phyloP scores from a whole-genome alignment of 2,329 filamentous ascomycete species.

The Penicillium sp. region DNA sequence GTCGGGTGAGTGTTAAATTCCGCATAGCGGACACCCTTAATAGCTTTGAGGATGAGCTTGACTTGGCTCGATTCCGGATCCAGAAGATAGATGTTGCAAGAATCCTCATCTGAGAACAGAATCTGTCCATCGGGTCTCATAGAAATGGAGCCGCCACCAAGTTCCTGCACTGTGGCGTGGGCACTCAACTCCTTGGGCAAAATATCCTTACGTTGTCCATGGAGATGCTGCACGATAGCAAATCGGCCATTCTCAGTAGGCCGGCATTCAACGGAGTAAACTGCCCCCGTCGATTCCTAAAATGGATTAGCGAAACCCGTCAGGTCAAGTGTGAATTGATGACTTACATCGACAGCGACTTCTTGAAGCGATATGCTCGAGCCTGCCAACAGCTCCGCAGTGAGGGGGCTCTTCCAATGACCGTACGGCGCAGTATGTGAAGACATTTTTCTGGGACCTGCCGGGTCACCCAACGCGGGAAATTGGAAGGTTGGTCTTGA shows the following conservation, averaged over 20 bases:
- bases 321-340: background rate
- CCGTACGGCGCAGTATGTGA: constrained; percentile 29
- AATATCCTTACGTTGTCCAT: constrained; percentile 35
- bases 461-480: background rate
- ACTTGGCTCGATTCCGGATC: constrained; percentile 37
- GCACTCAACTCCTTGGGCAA: constrained; percentile 45
- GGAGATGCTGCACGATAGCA: constrained; percentile 43
- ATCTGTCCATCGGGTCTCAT: constrained; percentile 39
- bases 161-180: constrained; percentile 49
- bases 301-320: background rate
- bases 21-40: constrained; percentile 36
- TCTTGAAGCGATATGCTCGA: constrained; percentile 32
- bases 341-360: constrained; percentile 27
- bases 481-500: background rate
- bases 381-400: constrained; percentile 32
- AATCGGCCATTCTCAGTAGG: constrained; percentile 40
- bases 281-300: constrained; percentile 23
- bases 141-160: constrained; percentile 48
- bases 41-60: constrained; percentile 28
- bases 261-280: constrained; percentile 35
- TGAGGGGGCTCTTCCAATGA: constrained; percentile 39
- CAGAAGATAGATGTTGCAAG: constrained; percentile 44
- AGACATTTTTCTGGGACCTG: background rate
- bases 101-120: constrained; percentile 45
- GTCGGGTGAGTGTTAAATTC: constrained; percentile 43